Base-by-base conservation (phyloP, 1,284 basidiomycete species). In the Porodaedalea pini region DNA sequence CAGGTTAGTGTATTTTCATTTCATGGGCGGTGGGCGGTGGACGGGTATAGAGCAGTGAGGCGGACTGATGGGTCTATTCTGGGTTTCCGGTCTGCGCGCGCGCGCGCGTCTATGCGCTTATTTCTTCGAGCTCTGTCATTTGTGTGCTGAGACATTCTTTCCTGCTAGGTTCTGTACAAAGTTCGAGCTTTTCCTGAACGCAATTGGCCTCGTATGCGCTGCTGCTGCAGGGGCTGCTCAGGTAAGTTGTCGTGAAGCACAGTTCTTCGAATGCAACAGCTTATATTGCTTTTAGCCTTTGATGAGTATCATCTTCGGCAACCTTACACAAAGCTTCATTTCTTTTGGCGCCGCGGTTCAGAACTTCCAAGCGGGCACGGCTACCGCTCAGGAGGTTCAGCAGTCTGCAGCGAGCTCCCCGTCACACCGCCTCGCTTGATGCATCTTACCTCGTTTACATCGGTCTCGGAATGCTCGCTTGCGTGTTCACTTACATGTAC, bases 241-340 rank as follows among this genome's bases (percentile, higher is more conserved):
- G 78, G 88, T 88, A 61, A 44, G 77, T 69, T 40, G 49, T 48
- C 21, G 32, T 25, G 10, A 53, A 40, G 37, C 23, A 13, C 5
- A 48, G n/a, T 53, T 43, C 7, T 8, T 21, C 15, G 53, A 13
- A 41, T 32, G 8, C 3, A 17, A 47, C 6, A 47, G 29, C 21
- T 19, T 36, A 21, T 27, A 34, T 64, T 13, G 13, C 7, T 13
- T 13, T 56, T 25, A 90, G 85, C 90, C 91, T 2, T 75, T 93
- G 44, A 91, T 94, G 90, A 84, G 83, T 65, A 73, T 93, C 45
- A 72, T 93, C 19, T 93, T 94, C 66, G 90, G 90, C 58, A 83
- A 85, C 57, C 81, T 94, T 52, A 87, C 86, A 0, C 79, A 90
- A 64, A 73, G 80, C 36, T 94, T 95, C 71, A 83, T 94, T 64